These are phyloP conservation scores for Albatrellus ellisii DNA, from an alignment of 768 basidiomycete genomes.

Conservation along the genomic window DNA sequence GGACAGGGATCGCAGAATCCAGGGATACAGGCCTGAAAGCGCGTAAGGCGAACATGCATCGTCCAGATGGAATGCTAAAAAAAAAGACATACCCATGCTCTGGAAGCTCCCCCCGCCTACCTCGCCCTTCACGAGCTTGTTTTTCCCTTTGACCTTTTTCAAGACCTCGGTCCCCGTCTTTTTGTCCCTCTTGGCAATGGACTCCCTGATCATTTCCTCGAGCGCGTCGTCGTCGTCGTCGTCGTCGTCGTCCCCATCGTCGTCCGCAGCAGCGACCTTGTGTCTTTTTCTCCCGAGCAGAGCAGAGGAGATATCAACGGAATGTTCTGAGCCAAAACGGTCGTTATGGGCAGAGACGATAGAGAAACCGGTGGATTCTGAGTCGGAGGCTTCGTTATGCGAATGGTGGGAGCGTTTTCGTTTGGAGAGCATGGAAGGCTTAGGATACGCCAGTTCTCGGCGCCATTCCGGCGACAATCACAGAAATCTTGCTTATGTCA, in stretches of 20 bases:
- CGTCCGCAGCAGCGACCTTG: not conserved
- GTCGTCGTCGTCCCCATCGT: constrained; percentile 13
- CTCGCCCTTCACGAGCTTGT: constrained; percentile 58
- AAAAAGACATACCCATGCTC: constrained; percentile 65
- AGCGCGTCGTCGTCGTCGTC: constrained; percentile 42
- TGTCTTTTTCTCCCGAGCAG: constrained; percentile 33
- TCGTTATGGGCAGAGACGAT: constrained; percentile 5
- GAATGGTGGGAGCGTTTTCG: not conserved
- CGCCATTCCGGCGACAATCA: not conserved
- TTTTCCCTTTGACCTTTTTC: constrained; percentile 66
- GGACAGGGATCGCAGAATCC: constrained; percentile 70
- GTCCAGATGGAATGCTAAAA: not conserved
- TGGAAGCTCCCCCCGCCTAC: constrained; percentile 93
- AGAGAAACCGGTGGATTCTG: not conserved
- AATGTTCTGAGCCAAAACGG: constrained; percentile 20
- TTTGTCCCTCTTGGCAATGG: constrained; percentile 59
- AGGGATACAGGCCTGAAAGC: constrained; percentile 55
- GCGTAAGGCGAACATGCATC: not conserved
- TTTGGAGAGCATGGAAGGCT: not conserved
- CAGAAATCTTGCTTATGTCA: constrained; percentile 2
- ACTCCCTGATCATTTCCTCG: constrained; percentile 48
- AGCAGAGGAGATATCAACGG: constrained; percentile 52
- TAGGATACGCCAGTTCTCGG: not conserved
- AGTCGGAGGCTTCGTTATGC: not conserved
- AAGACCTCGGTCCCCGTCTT: constrained; percentile 65